A percentile compares a stretch with the other conserved stretches of the same genome.
phyloP scores from a whole-genome alignment of 225 moss, liverwort and hornwort species.

The Marchantia polymorpha region DNA sequence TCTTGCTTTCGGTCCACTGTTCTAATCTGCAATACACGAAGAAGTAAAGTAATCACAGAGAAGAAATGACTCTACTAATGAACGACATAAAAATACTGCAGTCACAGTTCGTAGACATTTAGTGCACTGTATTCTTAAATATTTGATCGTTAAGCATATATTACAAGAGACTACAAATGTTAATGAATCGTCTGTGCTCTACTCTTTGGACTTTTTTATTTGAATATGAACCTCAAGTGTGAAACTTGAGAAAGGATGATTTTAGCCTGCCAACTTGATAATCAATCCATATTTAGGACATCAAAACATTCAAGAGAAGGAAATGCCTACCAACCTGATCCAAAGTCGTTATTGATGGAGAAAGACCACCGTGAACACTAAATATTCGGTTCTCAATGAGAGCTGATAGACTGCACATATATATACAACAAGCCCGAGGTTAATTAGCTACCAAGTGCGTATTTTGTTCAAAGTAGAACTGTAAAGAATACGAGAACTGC shows the following conservation, averaged over 20 bases:
- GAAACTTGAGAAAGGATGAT: not conserved
- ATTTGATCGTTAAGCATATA: not conserved
- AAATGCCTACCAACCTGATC: conserved; percentile 69
- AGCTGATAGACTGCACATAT: conserved; percentile 76
- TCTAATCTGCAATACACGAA: conserved; percentile 62
- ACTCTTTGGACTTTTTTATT: not conserved
- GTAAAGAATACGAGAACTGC: not conserved
- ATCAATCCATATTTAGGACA: not conserved
- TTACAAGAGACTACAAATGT: not conserved
- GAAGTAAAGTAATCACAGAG: not conserved
- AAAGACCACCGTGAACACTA: conserved; percentile 98
- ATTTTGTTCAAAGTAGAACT: not conserved
- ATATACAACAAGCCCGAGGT: not conserved
- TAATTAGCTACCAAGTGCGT: not conserved
- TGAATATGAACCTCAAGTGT: too few species aligned
- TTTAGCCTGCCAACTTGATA: not conserved
- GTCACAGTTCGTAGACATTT: not conserved
- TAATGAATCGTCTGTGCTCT: not conserved
- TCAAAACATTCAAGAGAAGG: not conserved
- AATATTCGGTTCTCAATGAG: conserved; percentile 97
- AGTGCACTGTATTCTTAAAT: not conserved
- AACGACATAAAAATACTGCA: not conserved
- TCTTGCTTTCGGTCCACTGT: conserved; percentile 98
- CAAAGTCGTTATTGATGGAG: conserved; percentile 94
- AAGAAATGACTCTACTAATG: not conserved